Base-by-base conservation (phyloP, 2,329 filamentous ascomycete genomes). In the Trichoderma gracile region DNA sequence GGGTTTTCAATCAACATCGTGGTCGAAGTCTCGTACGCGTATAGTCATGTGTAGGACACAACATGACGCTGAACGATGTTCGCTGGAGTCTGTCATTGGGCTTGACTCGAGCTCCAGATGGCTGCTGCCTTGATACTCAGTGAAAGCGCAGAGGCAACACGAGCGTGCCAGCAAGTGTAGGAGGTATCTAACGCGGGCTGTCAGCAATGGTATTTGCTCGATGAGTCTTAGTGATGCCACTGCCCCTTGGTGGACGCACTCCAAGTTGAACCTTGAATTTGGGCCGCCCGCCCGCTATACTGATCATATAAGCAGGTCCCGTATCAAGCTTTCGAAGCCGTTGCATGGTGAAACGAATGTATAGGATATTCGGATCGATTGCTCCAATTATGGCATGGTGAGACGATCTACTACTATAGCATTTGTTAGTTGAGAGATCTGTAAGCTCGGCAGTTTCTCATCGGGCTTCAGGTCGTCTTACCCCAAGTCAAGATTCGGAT, bases 271-370 rank as follows among this genome's bases (percentile, higher is more conserved):
- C 23, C 15, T 46, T 38, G 59, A 15, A 15, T 23, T 46, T 8
- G 45, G 42, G 25, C 27, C 33, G 30, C 23, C 46, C 30, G 38
- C 19, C 17, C 40, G 23, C 42, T 45, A 45, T 21, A 38, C 12
- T 5, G 33, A 14, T 38, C 4, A 19, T 55, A 46, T 30, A 38
- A 49, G n/a, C 27, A 46, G 6, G n/a, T 40, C 14, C 4, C 14
- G n/a, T n/a, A 10, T 54, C 38, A 53, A 54, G 49, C 49, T 62
- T 62, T 62, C 40, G 49, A 62, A 62, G 33, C 14, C 40, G n/a
- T 59, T 49, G 53, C 49, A 62, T 46, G 23, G 38, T n/a, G 25
- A 5, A 27, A 27, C 23, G 43, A 52, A 52, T n/a, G 33, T 25
- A 8, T 12, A 23, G 46, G 38, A 52, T 19, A 46, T 23, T 60